Percentiles rank a stretch among this genome's conserved stretches.
Conservation (phyloP, 1,139 yeast species). For the Pichia sp. region DNA sequence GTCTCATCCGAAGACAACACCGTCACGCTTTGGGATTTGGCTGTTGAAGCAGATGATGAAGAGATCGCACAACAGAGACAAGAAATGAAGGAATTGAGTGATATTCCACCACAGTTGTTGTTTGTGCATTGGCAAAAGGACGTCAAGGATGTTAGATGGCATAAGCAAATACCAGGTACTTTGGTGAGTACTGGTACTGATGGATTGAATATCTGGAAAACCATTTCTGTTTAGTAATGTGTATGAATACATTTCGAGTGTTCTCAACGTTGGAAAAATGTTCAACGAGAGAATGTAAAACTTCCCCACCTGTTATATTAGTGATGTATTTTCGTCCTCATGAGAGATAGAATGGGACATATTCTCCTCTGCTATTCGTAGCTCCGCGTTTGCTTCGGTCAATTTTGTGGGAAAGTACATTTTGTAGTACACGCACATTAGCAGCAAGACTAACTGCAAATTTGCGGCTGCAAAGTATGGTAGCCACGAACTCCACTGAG, state of each 20-base stretch:
- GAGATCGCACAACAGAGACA: constrained; percentile 76
- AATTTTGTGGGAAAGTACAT: constrained; percentile 21
- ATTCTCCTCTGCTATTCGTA: constrained; percentile 26
- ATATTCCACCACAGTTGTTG: constrained; percentile 91
- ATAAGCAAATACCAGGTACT: constrained; percentile 93
- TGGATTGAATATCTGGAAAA: constrained; percentile 93
- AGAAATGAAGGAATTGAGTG: constrained; percentile 73
- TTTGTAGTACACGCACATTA: constrained; percentile 48
- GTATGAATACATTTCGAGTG: neutral
- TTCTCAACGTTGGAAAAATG: neutral
- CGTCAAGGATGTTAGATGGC: constrained; percentile 98
- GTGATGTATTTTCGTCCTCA: constrained; percentile 12
- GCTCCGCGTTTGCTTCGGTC: constrained; percentile 31
- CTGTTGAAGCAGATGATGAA: constrained; percentile 96
- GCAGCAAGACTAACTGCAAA: constrained; percentile 53
- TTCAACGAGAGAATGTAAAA: neutral
- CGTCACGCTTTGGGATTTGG: constrained; percentile 94
- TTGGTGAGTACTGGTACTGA: constrained; percentile 93
- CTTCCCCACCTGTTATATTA: neutral
- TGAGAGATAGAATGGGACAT: neutral
- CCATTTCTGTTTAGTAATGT: constrained; percentile 68
- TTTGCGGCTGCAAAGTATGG: constrained; percentile 72
- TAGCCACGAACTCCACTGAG: constrained; percentile 85
- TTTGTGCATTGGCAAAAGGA: constrained; percentile 98
- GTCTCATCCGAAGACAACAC: constrained; percentile 96